Evolutionary conservation across 2,329 filamentous ascomycete species (phyloP), one percentile per base, ranked within the genome.

Genomic region (Colletotrichum ledebouriae): DNA sequence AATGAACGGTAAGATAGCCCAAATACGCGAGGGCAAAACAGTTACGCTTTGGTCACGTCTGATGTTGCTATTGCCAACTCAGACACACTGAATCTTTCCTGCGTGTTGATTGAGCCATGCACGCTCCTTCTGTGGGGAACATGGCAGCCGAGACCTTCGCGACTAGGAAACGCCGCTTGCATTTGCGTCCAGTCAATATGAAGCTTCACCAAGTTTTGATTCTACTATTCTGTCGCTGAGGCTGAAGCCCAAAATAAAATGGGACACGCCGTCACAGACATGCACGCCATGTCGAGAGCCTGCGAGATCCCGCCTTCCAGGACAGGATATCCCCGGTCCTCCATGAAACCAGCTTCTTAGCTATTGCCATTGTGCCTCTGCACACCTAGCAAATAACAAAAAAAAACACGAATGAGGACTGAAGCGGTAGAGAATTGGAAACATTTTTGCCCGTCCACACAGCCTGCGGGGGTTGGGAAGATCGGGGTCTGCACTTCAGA

Each of bases 11-110:
- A 7, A 29, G 6, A 6, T 29, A 20, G 41, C 25, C 15, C 44
- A 2, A 29, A 37, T 60, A 60, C 49, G 42, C 56, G 50, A 69
- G 29, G 29, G 55, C 61, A 66, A 66, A 66, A 66, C 66, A 65
- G 44, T 49, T 50, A 33, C 10, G 34, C 41, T 25, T 11, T 15
- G n/a, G 50, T 55, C 11, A 65, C 37, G 41, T 55, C 13, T 41
- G 12, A 29, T 17, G 62, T 11, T 29, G 17, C 29, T 46, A 42
- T 33, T 5, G 4, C 5, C 9, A 61, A 37, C 13, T 9, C 20
- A 13, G 20, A 52, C 44, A n/a, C 37, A 59, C 25, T 25, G 34
- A 50, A 44, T 42, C 52, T 63, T 33, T 9, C 12, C 37, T 39
- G 25, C 37, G 20, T 64, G 55, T 59, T 42, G n/a, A 25, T 29